Conservation (phyloP, 2,329 filamentous ascomycete species). For the Ophiostoma australiae region DNA sequence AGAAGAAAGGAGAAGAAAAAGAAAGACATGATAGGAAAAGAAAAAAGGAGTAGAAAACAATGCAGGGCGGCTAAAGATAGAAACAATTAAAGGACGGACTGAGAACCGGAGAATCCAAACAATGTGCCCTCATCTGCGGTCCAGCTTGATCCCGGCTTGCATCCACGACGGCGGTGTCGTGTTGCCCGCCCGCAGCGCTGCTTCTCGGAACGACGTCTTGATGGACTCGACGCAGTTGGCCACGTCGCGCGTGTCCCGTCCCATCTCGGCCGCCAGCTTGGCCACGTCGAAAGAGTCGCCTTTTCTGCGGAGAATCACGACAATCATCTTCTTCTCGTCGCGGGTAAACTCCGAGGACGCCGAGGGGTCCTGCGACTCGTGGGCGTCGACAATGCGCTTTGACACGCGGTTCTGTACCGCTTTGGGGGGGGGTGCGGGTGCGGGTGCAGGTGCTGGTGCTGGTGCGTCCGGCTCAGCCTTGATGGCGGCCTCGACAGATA, state of each 20-base stretch:
- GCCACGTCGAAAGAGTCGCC: constrained; percentile 12
- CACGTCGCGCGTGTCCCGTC: constrained; percentile 23
- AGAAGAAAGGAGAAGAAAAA: background rate
- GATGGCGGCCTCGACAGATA: background rate
- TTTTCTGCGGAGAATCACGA: constrained; percentile 17
- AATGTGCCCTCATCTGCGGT: background rate
- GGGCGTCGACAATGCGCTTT: background rate
- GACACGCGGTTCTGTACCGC: background rate
- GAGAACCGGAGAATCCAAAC: background rate
- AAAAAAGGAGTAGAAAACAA: background rate
- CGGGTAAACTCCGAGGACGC: background rate
- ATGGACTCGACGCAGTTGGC: constrained; percentile 21
- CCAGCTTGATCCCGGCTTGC: constrained; percentile 12
- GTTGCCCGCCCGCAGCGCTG: background rate
- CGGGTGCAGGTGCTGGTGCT: background rate
- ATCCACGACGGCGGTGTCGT: constrained; percentile 23
- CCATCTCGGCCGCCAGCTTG: constrained; percentile 22
- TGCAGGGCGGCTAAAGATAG: background rate
- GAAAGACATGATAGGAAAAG: background rate
- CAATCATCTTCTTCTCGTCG: constrained; percentile 18
- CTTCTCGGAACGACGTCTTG: constrained; percentile 22
- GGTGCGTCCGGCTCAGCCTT: background rate
- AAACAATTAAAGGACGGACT: background rate
- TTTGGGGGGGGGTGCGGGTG: background rate
- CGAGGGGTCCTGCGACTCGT: background rate